A percentile compares a stretch with the other conserved stretches of the same genome.
phyloP scores from a whole-genome alignment of 2,329 filamentous ascomycete genomes.

The Nigrospora osmanthi region DNA sequence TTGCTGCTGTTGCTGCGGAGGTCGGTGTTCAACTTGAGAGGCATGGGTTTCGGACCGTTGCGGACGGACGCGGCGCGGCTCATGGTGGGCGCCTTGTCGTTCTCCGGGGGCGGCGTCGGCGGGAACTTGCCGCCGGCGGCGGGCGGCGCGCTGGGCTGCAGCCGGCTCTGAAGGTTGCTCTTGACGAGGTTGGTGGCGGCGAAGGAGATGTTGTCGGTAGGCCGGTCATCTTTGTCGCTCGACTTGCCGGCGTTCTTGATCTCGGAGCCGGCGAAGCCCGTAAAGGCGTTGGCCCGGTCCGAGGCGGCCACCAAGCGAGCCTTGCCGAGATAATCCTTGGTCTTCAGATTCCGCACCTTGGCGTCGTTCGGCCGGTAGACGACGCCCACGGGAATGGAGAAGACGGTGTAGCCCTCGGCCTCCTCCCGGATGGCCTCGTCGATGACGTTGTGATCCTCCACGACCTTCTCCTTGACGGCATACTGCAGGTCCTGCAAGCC shows the following conservation, averaged over 20 bases:
- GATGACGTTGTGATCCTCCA: slow-evolving; percentile 94
- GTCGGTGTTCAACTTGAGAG: slow-evolving; percentile 55
- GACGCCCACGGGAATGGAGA: slow-evolving; percentile 93
- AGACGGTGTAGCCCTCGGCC: slow-evolving; percentile 97
- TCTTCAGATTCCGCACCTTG: slow-evolving; percentile 96
- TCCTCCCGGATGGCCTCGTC: slow-evolving; percentile 92
- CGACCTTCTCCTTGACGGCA: slow-evolving; percentile 91
- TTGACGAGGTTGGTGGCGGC: slow-evolving; percentile 91
- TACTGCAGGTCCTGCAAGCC: slow-evolving; percentile 87
- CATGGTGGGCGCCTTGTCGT: slow-evolving; percentile 51
- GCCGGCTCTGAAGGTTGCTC: slow-evolving; percentile 68
- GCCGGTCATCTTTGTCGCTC: slow-evolving; percentile 68
- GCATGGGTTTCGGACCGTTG: slow-evolving; percentile 51
- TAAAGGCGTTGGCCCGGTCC: slow-evolving; percentile 72
- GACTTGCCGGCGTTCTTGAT: slow-evolving; percentile 59
- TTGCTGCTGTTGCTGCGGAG: slow-evolving; percentile 38
- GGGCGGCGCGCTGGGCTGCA: slow-evolving; percentile 81
- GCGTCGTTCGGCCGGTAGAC: slow-evolving; percentile 94
- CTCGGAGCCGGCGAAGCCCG: slow-evolving; percentile 72
- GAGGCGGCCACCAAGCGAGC: slow-evolving; percentile 87
- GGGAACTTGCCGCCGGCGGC: slow-evolving; percentile 60
- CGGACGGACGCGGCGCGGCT: slow-evolving; percentile 53
- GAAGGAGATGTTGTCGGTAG: slow-evolving; percentile 78
- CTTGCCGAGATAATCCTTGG: slow-evolving; percentile 95
- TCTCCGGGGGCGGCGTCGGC: slow-evolving; percentile 95